Conservation (phyloP, 306 rosid genomes). For the Begonia masoniana region DNA sequence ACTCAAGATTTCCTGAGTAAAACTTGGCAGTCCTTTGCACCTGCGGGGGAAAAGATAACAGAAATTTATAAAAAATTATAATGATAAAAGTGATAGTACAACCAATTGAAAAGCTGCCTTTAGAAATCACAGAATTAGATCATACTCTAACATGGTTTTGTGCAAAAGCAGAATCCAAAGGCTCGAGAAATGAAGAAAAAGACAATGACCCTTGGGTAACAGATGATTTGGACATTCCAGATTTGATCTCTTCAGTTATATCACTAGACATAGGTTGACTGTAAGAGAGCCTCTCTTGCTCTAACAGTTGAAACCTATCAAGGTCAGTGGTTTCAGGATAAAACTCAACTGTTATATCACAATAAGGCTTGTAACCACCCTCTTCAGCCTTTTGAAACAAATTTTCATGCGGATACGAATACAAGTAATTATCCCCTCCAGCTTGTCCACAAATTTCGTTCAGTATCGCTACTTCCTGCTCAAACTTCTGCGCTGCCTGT, state of each 20-base stretch:
- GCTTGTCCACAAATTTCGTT: constrained; percentile 35
- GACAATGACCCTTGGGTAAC: constrained; percentile 42
- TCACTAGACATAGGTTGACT: constrained; percentile 15
- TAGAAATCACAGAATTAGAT: too few relatives aligned
- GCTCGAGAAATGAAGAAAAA: constrained; percentile 41
- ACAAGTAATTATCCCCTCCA: constrained; percentile 37
- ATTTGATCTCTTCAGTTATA: constrained; percentile 18
- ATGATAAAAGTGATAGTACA: too few relatives aligned
- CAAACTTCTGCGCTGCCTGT: constrained; percentile 73
- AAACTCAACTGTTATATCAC: constrained; percentile 43
- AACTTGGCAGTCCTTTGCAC: constrained; percentile 29
- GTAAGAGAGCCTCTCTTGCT: constrained; percentile 22
- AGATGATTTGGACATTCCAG: constrained; percentile 38
- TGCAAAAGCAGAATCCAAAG: constrained; percentile 20
- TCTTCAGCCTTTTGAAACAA: constrained; percentile 46
- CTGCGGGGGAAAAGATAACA: constrained; percentile 15
- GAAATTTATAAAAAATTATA: too few relatives aligned
- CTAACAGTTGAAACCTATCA: constrained; percentile 26
- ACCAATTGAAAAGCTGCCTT: too few relatives aligned
- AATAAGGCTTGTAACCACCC: constrained; percentile 55
- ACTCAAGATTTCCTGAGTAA: constrained; percentile 16
- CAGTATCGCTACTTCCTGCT: constrained; percentile 42
- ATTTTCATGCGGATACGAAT: constrained; percentile 40
- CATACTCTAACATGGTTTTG: constrained; percentile 34
- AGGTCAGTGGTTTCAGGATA: constrained; percentile 18